Conservation (phyloP, 306 rosid genomes). For the Lagenaria siceraria region DNA sequence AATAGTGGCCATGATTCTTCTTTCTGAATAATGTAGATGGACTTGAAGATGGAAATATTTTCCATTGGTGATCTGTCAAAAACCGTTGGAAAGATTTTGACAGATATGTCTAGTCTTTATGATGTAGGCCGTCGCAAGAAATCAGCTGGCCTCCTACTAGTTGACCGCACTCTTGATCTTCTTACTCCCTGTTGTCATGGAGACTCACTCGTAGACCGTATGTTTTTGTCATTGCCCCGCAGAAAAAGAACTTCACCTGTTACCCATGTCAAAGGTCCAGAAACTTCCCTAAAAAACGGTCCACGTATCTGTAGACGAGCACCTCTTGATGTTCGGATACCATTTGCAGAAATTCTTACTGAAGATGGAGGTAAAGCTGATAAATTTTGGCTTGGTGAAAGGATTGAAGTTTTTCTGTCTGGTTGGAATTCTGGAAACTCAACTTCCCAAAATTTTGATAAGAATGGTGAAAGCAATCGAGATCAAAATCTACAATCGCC, state of each 20-base stretch:
- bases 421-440: conserved; percentile 64
- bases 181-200: conserved; percentile 91
- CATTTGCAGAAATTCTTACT: conserved; percentile 41
- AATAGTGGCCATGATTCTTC: conserved; percentile 14
- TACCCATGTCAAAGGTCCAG: conserved; percentile 40
- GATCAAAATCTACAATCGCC: conserved; percentile 25
- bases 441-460: conserved; percentile 38
- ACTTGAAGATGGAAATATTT: conserved; percentile 89
- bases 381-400: conserved; percentile 41
- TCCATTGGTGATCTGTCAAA: conserved; percentile 87
- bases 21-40: conserved; percentile 62
- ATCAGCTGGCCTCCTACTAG: conserved; percentile 69
- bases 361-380: conserved; percentile 43
- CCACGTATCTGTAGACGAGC: conserved; percentile 45
- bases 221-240: conserved; percentile 65
- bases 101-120: conserved; percentile 91
- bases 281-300: conserved; percentile 33
- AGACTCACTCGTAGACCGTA: conserved; percentile 76
- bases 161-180: conserved; percentile 95
- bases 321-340: conserved; percentile 76
- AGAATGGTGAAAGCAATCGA: conserved; percentile 40
- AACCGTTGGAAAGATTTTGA: conserved; percentile 69
- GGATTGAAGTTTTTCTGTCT: conserved; percentile 57
- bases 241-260: conserved; percentile 34
- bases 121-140: conserved; percentile 84